These are phyloP conservation scores for Trichoderma arundinaceum DNA, from an alignment of 2,329 filamentous ascomycete species.

Conservation along the genomic window DNA sequence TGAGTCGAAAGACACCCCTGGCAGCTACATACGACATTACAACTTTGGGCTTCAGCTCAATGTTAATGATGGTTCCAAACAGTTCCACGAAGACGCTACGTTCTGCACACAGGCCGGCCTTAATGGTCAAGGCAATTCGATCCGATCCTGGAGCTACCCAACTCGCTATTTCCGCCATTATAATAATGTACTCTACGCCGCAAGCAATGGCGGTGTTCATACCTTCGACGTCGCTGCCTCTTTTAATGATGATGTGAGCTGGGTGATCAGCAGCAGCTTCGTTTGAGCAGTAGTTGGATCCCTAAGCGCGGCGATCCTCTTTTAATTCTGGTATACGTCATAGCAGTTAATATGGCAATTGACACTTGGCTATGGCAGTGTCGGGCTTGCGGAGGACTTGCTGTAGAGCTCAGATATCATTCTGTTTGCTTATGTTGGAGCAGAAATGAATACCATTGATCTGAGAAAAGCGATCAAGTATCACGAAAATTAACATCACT, in stretches of 20 bases:
- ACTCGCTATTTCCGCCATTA: slow-evolving; percentile 7
- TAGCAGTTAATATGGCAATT: too few relatives aligned
- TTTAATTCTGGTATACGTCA: too few relatives aligned
- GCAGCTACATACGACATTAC: slow-evolving; percentile 9
- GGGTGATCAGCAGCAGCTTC: slow-evolving; percentile 1
- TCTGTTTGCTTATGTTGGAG: too few relatives aligned
- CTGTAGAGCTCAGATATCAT: too few relatives aligned
- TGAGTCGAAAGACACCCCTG: slow-evolving; percentile 7
- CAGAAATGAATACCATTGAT: too few relatives aligned
- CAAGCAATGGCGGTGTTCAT: slow-evolving; percentile 9
- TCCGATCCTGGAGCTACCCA: slow-evolving; percentile 22
- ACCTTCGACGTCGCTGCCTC: background rate
- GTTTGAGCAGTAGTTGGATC: background rate
- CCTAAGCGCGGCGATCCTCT: too few relatives aligned
- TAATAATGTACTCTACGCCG: background rate
- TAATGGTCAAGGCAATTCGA: slow-evolving; percentile 10
- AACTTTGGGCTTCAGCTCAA: slow-evolving; percentile 16
- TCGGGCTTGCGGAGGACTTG: too few relatives aligned
- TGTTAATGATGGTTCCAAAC: slow-evolving; percentile 11
- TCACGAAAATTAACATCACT: too few relatives aligned
- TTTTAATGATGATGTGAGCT: slow-evolving; percentile 24
- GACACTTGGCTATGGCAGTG: too few relatives aligned
- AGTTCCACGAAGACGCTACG: slow-evolving; percentile 9
- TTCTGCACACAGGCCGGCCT: slow-evolving; percentile 17
- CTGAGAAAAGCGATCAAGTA: too few relatives aligned